A percentile compares a stretch with the other conserved stretches of the same genome.
Conservation (phyloP, 2,329 filamentous ascomycete species). For the Ceratocystis papillata region DNA sequence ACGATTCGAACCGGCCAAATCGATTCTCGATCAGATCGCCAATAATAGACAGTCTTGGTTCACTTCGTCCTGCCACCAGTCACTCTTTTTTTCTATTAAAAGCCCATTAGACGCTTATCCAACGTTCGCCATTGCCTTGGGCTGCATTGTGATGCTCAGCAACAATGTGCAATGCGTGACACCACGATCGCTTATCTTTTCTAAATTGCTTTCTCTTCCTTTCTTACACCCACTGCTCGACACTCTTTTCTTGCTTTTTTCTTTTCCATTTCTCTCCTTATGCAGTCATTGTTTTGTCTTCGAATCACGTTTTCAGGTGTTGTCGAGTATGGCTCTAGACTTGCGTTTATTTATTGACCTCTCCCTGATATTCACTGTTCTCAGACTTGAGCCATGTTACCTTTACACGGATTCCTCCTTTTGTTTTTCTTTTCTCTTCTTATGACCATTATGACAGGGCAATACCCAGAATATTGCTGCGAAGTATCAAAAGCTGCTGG, state of each 20-base stretch:
- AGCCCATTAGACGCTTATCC: neutral
- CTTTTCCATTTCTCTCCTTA: neutral
- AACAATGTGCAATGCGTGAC: conserved; percentile 5
- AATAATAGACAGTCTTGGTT: neutral
- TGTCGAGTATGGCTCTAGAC: conserved; percentile 7
- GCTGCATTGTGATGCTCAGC: conserved; percentile 21
- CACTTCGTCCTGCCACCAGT: neutral
- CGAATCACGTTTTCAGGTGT: conserved; percentile 9
- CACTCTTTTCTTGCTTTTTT: conserved; percentile 5
- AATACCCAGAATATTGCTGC: conserved; percentile 18
- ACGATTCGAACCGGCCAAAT: neutral
- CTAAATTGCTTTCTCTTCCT: conserved; percentile 4
- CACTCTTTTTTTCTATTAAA: neutral
- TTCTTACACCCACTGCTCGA: neutral
- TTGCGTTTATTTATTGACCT: neutral
- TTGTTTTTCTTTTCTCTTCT: conserved; percentile 10
- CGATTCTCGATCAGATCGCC: too few species aligned
- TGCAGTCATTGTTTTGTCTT: conserved; percentile 2
- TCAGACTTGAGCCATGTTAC: neutral
- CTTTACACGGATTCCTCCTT: neutral
- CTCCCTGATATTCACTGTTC: neutral
- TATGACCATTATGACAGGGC: conserved; percentile 22
- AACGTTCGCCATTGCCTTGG: neutral
- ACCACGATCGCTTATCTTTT: neutral
- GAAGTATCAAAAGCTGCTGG: neutral